Evolutionary conservation across 2,329 filamentous ascomycete genomes (phyloP).

Genomic region (Aspergillus novofumigatus): DNA sequence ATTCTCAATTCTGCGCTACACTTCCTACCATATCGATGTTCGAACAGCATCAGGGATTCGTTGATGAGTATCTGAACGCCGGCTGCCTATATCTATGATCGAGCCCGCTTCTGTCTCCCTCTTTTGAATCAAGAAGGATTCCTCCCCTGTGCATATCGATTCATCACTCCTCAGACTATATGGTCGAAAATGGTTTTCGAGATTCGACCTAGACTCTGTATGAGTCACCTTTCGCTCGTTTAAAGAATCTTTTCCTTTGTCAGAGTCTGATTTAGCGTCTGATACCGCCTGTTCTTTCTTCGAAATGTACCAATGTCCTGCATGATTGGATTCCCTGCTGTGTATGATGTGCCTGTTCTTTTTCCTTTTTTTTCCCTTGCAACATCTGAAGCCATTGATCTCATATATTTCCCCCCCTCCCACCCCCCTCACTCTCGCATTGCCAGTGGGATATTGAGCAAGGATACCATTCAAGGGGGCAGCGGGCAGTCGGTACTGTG

Average conservation of each 20-base stretch:
- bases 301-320: conserved; percentile 1
- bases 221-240: conserved; percentile 1
- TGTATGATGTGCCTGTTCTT: neutral
- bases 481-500: neutral
- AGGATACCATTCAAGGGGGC: neutral
- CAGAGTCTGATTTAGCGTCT: conserved; percentile 4
- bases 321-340: conserved; percentile 1
- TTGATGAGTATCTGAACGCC: conserved; percentile 8
- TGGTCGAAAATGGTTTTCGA: conserved; percentile 1
- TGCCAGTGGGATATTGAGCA: neutral
- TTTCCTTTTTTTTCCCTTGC: neutral
- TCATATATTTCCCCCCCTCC: neutral
- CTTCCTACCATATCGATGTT: conserved; percentile 18
- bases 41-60: conserved; percentile 11
- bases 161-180: neutral
- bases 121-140: neutral
- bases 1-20: conserved; percentile 13
- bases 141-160: neutral
- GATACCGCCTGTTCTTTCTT: neutral
- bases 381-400: neutral
- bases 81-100: conserved; percentile 4
- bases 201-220: conserved; percentile 4
- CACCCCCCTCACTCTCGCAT: neutral
- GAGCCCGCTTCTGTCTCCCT: conserved; percentile 10
- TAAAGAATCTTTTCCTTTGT: conserved; percentile 3